Base-by-base conservation (phyloP, 2,329 filamentous ascomycete species). In the Chaetomium globosum region DNA sequence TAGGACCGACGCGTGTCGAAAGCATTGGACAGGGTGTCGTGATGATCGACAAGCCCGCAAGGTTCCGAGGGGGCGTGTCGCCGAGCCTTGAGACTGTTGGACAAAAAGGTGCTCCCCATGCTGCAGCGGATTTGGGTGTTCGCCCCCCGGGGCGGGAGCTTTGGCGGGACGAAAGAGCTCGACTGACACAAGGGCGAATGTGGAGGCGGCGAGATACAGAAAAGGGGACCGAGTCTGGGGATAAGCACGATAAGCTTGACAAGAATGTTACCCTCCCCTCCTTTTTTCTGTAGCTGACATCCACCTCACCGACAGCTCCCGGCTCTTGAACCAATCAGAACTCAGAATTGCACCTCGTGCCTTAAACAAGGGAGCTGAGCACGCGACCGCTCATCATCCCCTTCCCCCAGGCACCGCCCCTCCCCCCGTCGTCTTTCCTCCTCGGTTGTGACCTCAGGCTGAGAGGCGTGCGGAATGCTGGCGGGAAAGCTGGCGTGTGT, bases 361-460 rank as follows among this genome's bases (percentile, higher is more conserved):
- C 66, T 68, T 46, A 31, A 58, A 59, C 53, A 69, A 61, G 63
- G 66, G 64, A 71, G 68, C 65, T 69, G 70, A 67, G 70, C 70
- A 72, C 69, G 69, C 69, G 70, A 72, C 70, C 65, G 60, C 39
- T 19, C 39, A 52, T 62, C 63, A 58, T 61, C 31, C 51, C 56
- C 19, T 43, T 53, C 36, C 51, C 48, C 61, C 58, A 59, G 58
- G 52, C 54, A 62, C 64, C 43, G 55, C 64, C 58, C 58, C 58
- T 49, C 39, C 39, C 31, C 33, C 57, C 58, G 26, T 48, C 51
- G 19, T 58, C 12, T 19, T 46, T 19, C 63, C 53, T 30, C 52
- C 13, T 59, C 54, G 30, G 48, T 30, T 53, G 49, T 64, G 55
- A 64, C 39, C 62, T 64, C 62, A 60, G 51, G 51, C 62, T 64